Percentiles rank a stretch among this genome's conserved stretches.
Conservation (phyloP, 75 land plant genomes). For the Sequoiadendron giganteum region DNA sequence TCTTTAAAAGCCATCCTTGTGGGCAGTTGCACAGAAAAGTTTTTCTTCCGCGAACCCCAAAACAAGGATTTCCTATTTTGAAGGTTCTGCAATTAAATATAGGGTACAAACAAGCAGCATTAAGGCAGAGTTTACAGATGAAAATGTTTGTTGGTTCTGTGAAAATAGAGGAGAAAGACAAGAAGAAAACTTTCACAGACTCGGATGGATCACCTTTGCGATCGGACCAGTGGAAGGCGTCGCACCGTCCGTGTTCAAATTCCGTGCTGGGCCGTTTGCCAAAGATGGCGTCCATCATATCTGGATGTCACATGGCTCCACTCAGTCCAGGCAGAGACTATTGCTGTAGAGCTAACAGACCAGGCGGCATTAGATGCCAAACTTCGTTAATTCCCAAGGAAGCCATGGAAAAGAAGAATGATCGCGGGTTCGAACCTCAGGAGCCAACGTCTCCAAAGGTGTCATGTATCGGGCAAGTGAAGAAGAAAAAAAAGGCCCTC, state of each 20-base stretch:
- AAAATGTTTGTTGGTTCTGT: too few species aligned
- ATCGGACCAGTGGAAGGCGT: background rate
- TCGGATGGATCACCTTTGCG: background rate
- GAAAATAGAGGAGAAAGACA: background rate
- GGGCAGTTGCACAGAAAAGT: background rate
- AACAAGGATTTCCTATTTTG: background rate
- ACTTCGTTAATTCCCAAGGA: constrained; percentile 42
- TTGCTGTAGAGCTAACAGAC: background rate
- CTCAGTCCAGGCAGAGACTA: background rate
- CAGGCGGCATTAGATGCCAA: background rate
- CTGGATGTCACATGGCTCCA: background rate
- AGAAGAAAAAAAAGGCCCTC: constrained; percentile 25
- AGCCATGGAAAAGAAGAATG: constrained; percentile 13
- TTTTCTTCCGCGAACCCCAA: background rate
- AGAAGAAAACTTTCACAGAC: background rate
- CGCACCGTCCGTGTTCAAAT: background rate
- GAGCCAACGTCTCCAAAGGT: constrained; percentile 66
- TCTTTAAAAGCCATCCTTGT: background rate
- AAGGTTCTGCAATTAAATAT: too few species aligned
- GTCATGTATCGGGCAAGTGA: constrained; percentile 60
- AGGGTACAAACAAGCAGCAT: too few species aligned
- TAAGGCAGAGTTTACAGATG: background rate
- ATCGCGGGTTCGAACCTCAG: constrained; percentile 7
- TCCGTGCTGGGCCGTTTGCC: background rate
- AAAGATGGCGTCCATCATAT: background rate